Evolutionary conservation across 495 filamentous ascomycete species (phyloP).

Genomic region (Staphylotrichum tortipilum): DNA sequence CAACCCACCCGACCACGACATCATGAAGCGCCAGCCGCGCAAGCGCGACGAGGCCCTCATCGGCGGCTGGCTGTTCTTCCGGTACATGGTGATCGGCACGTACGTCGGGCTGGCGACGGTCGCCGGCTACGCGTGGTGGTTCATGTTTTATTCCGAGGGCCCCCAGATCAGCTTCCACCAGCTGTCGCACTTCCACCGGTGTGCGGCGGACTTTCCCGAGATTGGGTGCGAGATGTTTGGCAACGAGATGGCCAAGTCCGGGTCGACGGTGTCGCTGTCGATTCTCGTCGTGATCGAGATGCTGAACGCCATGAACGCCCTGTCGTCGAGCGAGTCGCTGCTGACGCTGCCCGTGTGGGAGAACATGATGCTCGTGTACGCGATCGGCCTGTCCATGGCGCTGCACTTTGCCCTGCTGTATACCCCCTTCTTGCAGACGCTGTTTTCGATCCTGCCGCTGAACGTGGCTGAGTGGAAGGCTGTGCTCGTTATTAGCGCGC

Average conservation of each 20-base stretch:
- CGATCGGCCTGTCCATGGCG: slow-evolving; percentile 88
- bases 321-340: slow-evolving; percentile 90
- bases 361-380: slow-evolving; percentile 95
- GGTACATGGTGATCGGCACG: slow-evolving; percentile 90
- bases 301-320: slow-evolving; percentile 98
- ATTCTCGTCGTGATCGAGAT: slow-evolving; percentile 98
- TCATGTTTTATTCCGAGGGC: slow-evolving; percentile 89
- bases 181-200: slow-evolving; percentile 88
- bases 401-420: slow-evolving; percentile 94
- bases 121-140: slow-evolving; percentile 98
- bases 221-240: slow-evolving; percentile 93
- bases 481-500: slow-evolving; percentile 77
- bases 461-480: slow-evolving; percentile 90
- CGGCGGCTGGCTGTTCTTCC: slow-evolving; percentile 92
- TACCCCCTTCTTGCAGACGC: slow-evolving; percentile 73
- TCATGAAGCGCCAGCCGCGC: slow-evolving; percentile 86
- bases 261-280: slow-evolving; percentile 87
- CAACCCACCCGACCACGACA: slow-evolving; percentile 94
- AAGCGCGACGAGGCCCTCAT: slow-evolving; percentile 89
- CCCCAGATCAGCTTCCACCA: slow-evolving; percentile 92
- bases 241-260: slow-evolving; percentile 81
- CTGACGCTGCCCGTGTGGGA: slow-evolving; percentile 89
- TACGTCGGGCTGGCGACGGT: slow-evolving; percentile 96
- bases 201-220: slow-evolving; percentile 75
- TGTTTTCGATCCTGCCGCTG: slow-evolving; percentile 89